Conservation (phyloP, 306 rosid species). For the Quercus parvula region DNA sequence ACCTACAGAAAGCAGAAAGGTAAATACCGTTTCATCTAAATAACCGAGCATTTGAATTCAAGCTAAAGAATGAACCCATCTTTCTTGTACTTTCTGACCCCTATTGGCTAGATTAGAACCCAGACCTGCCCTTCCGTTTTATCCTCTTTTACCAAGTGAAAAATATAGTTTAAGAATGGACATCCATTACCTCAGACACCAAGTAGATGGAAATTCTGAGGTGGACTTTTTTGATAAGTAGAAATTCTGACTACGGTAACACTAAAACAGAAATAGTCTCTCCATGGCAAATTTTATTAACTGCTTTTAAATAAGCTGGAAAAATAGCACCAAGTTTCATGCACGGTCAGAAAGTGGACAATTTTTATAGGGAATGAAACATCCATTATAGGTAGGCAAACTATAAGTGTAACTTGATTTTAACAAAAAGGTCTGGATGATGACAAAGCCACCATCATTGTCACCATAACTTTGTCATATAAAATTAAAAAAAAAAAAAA, state of each 20-base stretch:
- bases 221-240: background rate
- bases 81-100: background rate
- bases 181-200: background rate
- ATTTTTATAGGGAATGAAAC: background rate
- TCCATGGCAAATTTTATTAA: background rate
- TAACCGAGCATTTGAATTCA: background rate
- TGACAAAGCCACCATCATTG: background rate
- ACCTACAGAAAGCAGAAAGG: background rate
- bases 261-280: background rate
- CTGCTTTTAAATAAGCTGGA: background rate
- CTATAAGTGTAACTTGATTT: background rate
- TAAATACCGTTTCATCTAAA: background rate
- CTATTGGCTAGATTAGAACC: background rate
- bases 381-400: background rate
- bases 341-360: background rate
- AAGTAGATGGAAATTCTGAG: background rate
- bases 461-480: background rate
- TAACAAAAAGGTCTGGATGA: background rate
- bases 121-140: background rate
- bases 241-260: background rate
- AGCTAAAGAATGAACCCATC: background rate
- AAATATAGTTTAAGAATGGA: background rate
- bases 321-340: background rate
- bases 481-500: background rate
- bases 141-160: background rate